Evolutionary conservation across 2,329 filamentous ascomycete genomes (phyloP).

Genomic region (Didymella segeticola): DNA sequence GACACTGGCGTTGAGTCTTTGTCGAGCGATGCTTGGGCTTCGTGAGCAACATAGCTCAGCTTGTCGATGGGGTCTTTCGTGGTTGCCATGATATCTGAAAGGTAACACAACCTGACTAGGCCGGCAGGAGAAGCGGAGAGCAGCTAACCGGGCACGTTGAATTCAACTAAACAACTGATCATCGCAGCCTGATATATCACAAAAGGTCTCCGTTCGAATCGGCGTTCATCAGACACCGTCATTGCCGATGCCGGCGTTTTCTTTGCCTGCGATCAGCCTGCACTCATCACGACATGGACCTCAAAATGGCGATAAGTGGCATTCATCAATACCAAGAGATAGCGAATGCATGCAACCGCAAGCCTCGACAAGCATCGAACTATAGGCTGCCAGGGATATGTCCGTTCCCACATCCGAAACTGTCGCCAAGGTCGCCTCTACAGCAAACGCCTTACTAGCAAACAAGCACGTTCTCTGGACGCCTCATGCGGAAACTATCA

Average conservation of each 20-base stretch:
- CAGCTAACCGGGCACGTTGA: neutral
- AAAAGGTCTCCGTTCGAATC: neutral
- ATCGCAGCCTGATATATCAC: neutral
- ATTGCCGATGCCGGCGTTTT: constrained; percentile 2
- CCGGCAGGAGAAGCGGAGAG: neutral
- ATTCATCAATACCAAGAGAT: constrained; percentile 1
- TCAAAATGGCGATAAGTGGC: constrained; percentile 21
- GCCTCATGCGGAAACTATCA: neutral
- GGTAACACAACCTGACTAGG: neutral
- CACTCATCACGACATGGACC: constrained; percentile 20
- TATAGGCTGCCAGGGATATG: neutral
- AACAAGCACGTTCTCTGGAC: constrained; percentile 6
- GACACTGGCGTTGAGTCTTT: neutral
- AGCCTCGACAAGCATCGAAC: constrained; percentile 9
- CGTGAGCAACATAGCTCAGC: constrained; percentile 20
- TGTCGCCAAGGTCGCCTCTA: neutral
- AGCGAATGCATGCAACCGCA: neutral
- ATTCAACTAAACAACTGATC: neutral
- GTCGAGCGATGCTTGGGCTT: constrained; percentile 1
- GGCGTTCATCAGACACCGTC: neutral
- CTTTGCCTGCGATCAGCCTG: neutral
- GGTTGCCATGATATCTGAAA: constrained; percentile 8
- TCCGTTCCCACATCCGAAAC: neutral
- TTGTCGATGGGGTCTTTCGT: constrained; percentile 19
- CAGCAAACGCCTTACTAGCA: neutral